phyloP scores from a whole-genome alignment of 208 protist genomes.

The Trypanosoma lewisi region DNA sequence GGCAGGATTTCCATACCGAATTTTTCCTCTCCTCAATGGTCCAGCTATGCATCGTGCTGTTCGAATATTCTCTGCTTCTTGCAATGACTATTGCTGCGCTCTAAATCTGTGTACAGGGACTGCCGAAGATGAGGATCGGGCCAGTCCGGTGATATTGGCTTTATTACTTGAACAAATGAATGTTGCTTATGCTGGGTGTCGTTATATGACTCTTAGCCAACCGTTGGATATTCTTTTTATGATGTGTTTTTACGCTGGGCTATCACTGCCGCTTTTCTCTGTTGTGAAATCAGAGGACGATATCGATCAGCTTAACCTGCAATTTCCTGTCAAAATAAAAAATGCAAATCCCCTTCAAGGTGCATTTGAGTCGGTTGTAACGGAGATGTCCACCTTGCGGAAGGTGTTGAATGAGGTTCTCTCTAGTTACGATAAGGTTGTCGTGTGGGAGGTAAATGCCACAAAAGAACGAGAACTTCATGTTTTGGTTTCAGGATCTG shows the following conservation, averaged over 20 bases:
- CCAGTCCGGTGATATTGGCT: conserved; percentile 38
- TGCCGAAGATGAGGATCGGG: conserved; percentile 23
- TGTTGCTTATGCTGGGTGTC: conserved; percentile 56
- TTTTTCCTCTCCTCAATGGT: conserved; percentile 34
- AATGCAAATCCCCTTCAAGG: conserved; percentile 31
- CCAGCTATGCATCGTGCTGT: conserved; percentile 36
- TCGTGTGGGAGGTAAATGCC: conserved; percentile 42
- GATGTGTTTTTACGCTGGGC: conserved; percentile 71
- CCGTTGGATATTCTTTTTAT: conserved; percentile 68
- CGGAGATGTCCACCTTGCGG: conserved; percentile 18
- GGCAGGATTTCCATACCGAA: conserved; percentile 25
- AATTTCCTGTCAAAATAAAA: conserved; percentile 17
- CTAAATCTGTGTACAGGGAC: conserved; percentile 56
- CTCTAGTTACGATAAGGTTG: conserved; percentile 28
- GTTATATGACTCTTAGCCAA: conserved; percentile 42
- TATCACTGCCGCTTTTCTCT: conserved; percentile 59
- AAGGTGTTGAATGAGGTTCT: conserved; percentile 22
- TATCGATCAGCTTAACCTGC: conserved; percentile 23
- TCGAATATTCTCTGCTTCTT: conserved; percentile 27
- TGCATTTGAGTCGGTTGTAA: conserved; percentile 13
- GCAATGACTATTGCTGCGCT: conserved; percentile 25
- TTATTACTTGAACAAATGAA: conserved; percentile 39
- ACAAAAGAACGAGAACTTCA: conserved; percentile 2
- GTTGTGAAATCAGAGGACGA: conserved; percentile 33
- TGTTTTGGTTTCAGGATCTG: conserved; percentile 18